Conservation (phyloP, 768 basidiomycete species). For the Amyloporia xantha region DNA sequence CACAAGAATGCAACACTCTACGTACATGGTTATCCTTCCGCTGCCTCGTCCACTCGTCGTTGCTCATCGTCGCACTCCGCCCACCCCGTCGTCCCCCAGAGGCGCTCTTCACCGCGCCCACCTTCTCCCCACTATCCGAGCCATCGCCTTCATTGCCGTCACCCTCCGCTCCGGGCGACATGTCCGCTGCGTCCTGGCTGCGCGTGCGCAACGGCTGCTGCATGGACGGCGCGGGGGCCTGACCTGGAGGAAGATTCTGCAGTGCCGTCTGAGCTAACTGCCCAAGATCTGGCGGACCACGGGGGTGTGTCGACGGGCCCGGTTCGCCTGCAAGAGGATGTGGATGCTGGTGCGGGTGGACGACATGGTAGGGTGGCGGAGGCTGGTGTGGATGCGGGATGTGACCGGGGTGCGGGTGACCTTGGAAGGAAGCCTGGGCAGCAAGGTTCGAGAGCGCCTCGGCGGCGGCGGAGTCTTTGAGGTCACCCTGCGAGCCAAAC, state of each 20-base stretch:
- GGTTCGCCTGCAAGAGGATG: slow-evolving; percentile 16
- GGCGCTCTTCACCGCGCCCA: slow-evolving; percentile 7
- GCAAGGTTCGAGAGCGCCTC: slow-evolving; percentile 51
- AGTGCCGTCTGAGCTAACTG: slow-evolving; percentile 16
- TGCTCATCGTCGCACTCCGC: slow-evolving; percentile 24
- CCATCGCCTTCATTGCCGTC: slow-evolving; percentile 5
- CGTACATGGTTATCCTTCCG: slow-evolving; percentile 42
- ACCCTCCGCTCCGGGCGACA: slow-evolving; percentile 7
- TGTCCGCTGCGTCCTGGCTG: slow-evolving; percentile 5
- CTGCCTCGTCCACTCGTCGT: slow-evolving; percentile 35
- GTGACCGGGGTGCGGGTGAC: slow-evolving; percentile 5
- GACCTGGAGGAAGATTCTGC: slow-evolving; percentile 6
- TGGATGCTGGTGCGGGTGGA: slow-evolving; percentile 11
- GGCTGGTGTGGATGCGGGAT: slow-evolving; percentile 13
- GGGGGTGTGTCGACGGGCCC: slow-evolving; percentile 26
- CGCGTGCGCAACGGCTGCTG: slow-evolving; percentile 2
- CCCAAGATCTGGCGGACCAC: slow-evolving; percentile 22
- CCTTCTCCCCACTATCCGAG: slow-evolving; percentile 2
- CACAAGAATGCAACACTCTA: background rate
- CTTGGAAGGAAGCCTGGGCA: slow-evolving; percentile 28
- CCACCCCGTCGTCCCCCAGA: slow-evolving; percentile 18
- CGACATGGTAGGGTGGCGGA: slow-evolving; percentile 13
- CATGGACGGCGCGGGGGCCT: background rate
- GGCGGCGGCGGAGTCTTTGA: slow-evolving; percentile 52
- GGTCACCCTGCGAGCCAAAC: slow-evolving; percentile 39